Base-by-base conservation (phyloP, 2,329 filamentous ascomycete species). In the Xylaria sp. region DNA sequence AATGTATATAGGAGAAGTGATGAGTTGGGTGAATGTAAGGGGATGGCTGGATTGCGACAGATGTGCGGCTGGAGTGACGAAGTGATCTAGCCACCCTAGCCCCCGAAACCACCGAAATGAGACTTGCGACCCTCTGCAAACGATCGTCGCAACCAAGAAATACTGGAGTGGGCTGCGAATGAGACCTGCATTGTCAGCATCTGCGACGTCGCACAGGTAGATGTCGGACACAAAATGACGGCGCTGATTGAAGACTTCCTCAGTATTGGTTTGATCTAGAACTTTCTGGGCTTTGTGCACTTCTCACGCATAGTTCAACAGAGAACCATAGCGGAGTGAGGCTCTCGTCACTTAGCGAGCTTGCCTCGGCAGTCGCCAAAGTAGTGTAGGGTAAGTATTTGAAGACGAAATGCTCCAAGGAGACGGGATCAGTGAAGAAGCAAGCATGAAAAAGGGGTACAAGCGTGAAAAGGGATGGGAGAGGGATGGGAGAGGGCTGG, bases 91-190 rank as follows among this genome's bases (percentile, higher is more conserved):
- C 43, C 54, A 66, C 55, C 73, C 66, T 68, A 69, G 71, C 73
- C 69, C 69, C 75, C 75, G 75, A 77, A 76, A 74, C 75, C 71
- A 73, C 74, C 75, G 76, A 78, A 75, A 77, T 78, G 75, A 78
- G 74, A 76, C 74, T 69, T 75, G 68, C 66, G 69, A 75, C 71
- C 69, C 70, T 74, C 71, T 71, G 73, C 69, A 71, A 66, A 72
- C 62, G 76, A 78, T 76, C 75, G 68, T 70, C 72, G 68, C 64
- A 71, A 67, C 72, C 68, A 70, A 75, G 70, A 71, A 63, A 66
- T 62, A 68, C 20, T 61, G 60, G 46, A 31, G 46, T 57, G 46
- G 43, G 62, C 41, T 39, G 63, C 60, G 51, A 62, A 68, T 67
- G 28, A 66, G 56, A 64, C 71, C 65, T 70, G 66, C 64, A 71